Conservation (phyloP, 352 stramenopile species). For the Phytopythium sindhum region DNA sequence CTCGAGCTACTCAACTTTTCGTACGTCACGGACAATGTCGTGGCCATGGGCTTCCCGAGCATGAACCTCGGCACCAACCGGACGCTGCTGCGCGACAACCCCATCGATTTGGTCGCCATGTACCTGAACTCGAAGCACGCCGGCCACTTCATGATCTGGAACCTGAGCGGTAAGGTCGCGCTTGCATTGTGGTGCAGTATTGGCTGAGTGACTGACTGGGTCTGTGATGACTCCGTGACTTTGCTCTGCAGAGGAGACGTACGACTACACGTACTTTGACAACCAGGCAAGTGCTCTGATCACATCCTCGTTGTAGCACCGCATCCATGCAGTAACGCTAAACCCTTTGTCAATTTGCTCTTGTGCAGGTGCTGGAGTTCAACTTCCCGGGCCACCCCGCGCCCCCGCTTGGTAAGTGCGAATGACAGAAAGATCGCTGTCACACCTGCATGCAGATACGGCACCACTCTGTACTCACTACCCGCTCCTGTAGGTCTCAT, state of each 20-base stretch:
- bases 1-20: conserved; percentile 89
- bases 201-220: background rate
- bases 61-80: conserved; percentile 79
- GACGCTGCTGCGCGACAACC: conserved; percentile 81
- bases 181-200: background rate
- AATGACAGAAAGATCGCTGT: background rate
- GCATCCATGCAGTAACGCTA: background rate
- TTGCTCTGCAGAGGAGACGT: conserved; percentile 86
- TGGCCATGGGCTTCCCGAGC: conserved; percentile 91
- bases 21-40: conserved; percentile 86
- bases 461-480: background rate
- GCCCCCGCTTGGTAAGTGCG: conserved; percentile 85
- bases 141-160: conserved; percentile 98
- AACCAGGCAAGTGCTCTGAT: conserved; percentile 58
- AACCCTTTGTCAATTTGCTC: background rate
- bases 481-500: conserved; percentile 60
- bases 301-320: background rate
- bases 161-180: conserved; percentile 82
- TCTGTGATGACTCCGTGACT: background rate
- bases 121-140: conserved; percentile 93
- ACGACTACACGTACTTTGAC: conserved; percentile 93
- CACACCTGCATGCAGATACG: background rate
- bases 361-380: conserved; percentile 88
- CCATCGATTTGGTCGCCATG: conserved; percentile 89
- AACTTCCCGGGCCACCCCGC: conserved; percentile 96